phyloP scores from a whole-genome alignment of 257 asterid species.

The Solanum chiquidenum region DNA sequence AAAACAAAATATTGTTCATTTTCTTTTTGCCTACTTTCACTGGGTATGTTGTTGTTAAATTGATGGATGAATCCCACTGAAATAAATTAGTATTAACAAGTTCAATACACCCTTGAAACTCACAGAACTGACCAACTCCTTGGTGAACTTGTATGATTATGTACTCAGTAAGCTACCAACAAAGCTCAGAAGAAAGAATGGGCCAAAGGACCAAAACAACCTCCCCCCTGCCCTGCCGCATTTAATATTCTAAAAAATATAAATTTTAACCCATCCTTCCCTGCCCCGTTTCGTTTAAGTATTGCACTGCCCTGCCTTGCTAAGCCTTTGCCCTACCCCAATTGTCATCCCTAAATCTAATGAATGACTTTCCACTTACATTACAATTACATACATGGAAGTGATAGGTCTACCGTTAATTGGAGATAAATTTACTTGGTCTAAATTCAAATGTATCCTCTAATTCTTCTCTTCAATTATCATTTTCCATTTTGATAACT shows the following conservation, averaged over 20 bases:
- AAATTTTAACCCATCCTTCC: not conserved
- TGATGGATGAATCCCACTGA: not conserved
- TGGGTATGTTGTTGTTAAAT: not conserved
- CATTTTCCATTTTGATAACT: not conserved
- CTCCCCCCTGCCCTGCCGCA: not conserved
- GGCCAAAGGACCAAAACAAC: not conserved
- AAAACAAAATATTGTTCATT: not conserved
- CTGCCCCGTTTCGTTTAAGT: not conserved
- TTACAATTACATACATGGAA: not conserved
- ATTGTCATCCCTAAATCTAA: not conserved
- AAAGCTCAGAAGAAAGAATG: not conserved
- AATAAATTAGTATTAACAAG: not conserved
- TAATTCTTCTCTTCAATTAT: not conserved
- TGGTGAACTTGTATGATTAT: not conserved
- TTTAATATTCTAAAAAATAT: not conserved
- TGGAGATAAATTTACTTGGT: not conserved
- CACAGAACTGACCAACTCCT: not conserved
- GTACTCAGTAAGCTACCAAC: not conserved
- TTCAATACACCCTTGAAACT: not conserved
- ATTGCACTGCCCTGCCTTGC: not conserved
- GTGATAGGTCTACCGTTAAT: not conserved
- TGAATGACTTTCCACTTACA: not conserved
- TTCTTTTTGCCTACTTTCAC: not conserved
- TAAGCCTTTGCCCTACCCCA: not conserved
- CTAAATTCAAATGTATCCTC: not conserved